phyloP scores from a whole-genome alignment of 805 yeast genomes.

The Metschnikowia lunata region DNA sequence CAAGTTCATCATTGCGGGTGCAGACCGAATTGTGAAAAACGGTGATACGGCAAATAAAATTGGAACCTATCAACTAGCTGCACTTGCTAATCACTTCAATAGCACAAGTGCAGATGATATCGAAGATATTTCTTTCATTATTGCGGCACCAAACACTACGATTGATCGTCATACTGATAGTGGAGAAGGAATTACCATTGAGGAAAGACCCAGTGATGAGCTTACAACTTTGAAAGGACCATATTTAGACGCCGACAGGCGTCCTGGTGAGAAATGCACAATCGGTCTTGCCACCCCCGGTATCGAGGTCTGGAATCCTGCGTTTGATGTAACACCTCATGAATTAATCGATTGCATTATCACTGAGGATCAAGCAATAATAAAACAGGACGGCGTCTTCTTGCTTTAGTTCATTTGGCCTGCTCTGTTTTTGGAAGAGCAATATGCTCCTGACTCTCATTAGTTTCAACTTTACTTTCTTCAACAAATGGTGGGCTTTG shows the following conservation, averaged over 20 bases:
- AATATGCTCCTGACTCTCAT: too few species aligned
- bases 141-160: slow-evolving; percentile 94
- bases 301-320: slow-evolving; percentile 90
- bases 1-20: slow-evolving; percentile 87
- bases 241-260: slow-evolving; percentile 22
- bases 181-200: slow-evolving; percentile 79
- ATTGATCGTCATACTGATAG: slow-evolving; percentile 62
- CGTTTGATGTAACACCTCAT: slow-evolving; percentile 91
- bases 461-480: too few species aligned
- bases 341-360: slow-evolving; percentile 81
- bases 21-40: slow-evolving; percentile 87
- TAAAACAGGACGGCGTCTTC: slow-evolving; percentile 10
- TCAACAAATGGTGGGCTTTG: too few species aligned
- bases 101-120: slow-evolving; percentile 22
- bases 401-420: not conserved
- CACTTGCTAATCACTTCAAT: slow-evolving; percentile 55
- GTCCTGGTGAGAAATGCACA: slow-evolving; percentile 38
- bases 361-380: slow-evolving; percentile 54
- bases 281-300: slow-evolving; percentile 84
- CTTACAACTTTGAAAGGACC: slow-evolving; percentile 71
- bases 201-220: slow-evolving; percentile 80
- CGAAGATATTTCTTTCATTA: slow-evolving; percentile 68
- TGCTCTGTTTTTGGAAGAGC: too few species aligned
- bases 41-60: slow-evolving; percentile 97
- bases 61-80: slow-evolving; percentile 87